These are phyloP conservation scores for Teunomyces funiuensis DNA, from an alignment of 805 yeast species.

Conservation along the genomic window DNA sequence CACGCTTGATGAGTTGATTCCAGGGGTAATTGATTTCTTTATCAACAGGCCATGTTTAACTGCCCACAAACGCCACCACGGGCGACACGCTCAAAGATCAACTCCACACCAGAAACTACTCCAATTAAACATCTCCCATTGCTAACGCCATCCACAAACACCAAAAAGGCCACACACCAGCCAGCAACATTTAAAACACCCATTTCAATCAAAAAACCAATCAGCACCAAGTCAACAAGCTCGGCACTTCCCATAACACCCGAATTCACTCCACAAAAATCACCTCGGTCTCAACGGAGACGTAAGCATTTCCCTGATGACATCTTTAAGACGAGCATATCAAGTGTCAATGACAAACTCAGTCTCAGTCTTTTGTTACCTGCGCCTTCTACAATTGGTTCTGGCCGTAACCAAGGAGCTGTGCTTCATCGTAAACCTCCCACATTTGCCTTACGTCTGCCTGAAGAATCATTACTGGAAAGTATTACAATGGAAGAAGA, in stretches of 20 bases:
- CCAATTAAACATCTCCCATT: conserved; percentile 1
- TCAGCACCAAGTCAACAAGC: not conserved
- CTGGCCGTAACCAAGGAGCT: conserved; percentile 19
- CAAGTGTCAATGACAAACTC: conserved; percentile 9
- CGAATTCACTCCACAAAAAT: conserved; percentile 32
- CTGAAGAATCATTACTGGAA: conserved; percentile 3
- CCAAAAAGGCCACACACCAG: not conserved
- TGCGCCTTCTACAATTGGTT: conserved; percentile 38
- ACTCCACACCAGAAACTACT: not conserved
- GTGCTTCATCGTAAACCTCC: conserved; percentile 1
- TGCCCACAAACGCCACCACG: conserved; percentile 8
- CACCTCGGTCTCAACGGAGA: conserved; percentile 21
- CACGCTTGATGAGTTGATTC: not conserved
- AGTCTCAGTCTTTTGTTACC: conserved; percentile 34
- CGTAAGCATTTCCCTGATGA: conserved; percentile 17
- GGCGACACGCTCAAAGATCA: not conserved
- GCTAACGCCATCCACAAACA: conserved; percentile 5
- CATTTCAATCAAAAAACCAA: not conserved
- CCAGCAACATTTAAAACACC: conserved; percentile 7
- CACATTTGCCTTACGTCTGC: not conserved
- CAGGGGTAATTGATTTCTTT: not conserved
- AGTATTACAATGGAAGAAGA: conserved; percentile 25
- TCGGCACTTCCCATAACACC: conserved; percentile 22
- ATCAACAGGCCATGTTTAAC: not conserved
- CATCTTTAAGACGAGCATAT: conserved; percentile 12